These are phyloP conservation scores for Diplodia seriata DNA, from an alignment of 2,329 filamentous ascomycete genomes.

Conservation along the genomic window DNA sequence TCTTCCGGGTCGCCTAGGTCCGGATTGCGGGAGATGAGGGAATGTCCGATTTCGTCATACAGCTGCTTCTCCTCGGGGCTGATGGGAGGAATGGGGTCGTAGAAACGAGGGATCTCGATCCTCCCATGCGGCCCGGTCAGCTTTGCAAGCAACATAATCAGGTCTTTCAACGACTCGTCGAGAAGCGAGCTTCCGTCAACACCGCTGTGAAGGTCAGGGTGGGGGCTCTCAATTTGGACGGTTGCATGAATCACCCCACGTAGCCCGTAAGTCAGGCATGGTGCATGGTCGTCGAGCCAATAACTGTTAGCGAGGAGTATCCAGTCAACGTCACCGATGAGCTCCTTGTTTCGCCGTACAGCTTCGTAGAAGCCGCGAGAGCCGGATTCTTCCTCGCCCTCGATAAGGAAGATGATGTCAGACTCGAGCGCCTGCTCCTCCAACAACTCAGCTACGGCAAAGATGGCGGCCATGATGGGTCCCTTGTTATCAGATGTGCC, in stretches of 20 bases:
- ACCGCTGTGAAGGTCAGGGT: constrained; percentile 91
- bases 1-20: constrained; percentile 67
- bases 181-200: constrained; percentile 93
- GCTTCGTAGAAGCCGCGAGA: constrained; percentile 89
- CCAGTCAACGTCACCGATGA: constrained; percentile 91
- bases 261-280: constrained; percentile 92
- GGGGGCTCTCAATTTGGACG: constrained; percentile 81
- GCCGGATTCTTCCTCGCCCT: constrained; percentile 95
- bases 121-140: constrained; percentile 82
- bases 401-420: constrained; percentile 92
- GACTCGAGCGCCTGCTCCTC: constrained; percentile 83
- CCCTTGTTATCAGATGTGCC: constrained; percentile 99
- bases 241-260: constrained; percentile 94
- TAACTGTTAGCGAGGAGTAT: constrained; percentile 97
- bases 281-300: constrained; percentile 95
- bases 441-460: constrained; percentile 87
- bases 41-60: constrained; percentile 82
- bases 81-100: constrained; percentile 80
- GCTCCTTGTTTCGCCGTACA: constrained; percentile 77
- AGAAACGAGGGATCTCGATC: constrained; percentile 86
- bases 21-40: constrained; percentile 75
- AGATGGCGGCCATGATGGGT: constrained; percentile 90
- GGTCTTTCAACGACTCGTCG: constrained; percentile 89
- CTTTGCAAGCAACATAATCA: constrained; percentile 81
- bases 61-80: constrained; percentile 77